Conservation (phyloP, 108 stramenopile species). For the Nitzschia palea region DNA sequence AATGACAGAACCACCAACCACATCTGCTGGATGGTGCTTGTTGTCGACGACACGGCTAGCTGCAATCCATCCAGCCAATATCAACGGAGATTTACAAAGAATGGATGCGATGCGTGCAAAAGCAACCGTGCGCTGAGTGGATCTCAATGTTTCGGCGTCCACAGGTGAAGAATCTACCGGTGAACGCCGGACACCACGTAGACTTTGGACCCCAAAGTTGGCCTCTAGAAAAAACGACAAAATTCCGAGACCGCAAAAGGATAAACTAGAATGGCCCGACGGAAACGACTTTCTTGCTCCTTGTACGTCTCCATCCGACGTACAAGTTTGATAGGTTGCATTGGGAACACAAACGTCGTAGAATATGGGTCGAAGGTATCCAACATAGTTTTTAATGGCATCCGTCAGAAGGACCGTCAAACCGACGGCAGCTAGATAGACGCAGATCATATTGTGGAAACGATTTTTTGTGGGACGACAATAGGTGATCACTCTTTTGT, state of each 20-base stretch:
- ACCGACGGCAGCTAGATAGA: slow-evolving; percentile 38
- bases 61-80: slow-evolving; percentile 49
- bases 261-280: slow-evolving; percentile 45
- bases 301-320: slow-evolving; percentile 1
- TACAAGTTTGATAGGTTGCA: slow-evolving; percentile 38
- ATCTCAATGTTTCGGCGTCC: background rate
- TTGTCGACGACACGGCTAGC: slow-evolving; percentile 58
- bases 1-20: slow-evolving; percentile 53
- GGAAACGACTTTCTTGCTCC: slow-evolving; percentile 52
- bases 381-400: slow-evolving; percentile 49
- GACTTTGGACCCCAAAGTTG: slow-evolving; percentile 20
- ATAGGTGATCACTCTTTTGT: too few species aligned
- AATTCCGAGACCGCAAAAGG: slow-evolving; percentile 51
- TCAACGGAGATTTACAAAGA: slow-evolving; percentile 35
- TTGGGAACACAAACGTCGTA: slow-evolving; percentile 49
- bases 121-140: background rate
- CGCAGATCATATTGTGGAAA: slow-evolving; percentile 49
- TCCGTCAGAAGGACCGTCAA: slow-evolving; percentile 36
- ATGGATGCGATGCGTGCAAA: slow-evolving; percentile 20
- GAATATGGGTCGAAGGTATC: slow-evolving; percentile 63
- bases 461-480: too few species aligned
- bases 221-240: slow-evolving; percentile 39
- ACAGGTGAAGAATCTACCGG: background rate
- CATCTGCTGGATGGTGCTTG: slow-evolving; percentile 65
- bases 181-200: background rate